Conservation (phyloP, 805 yeast species). For the Kregervanrija delftensis region DNA sequence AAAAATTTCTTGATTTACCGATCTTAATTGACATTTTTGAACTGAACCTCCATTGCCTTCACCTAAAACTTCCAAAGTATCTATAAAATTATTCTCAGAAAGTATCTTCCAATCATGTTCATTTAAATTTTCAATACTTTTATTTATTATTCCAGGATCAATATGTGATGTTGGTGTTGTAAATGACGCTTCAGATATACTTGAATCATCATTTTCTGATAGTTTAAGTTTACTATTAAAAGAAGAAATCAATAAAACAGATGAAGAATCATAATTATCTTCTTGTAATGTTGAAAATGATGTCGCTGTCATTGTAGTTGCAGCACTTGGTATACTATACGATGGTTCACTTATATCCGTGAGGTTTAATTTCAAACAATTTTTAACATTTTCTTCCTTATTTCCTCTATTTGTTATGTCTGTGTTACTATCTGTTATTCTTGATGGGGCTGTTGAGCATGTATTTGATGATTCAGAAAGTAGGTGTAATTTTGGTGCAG, state of each 20-base stretch:
- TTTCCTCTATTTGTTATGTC: not conserved
- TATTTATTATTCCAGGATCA: not conserved
- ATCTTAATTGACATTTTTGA: constrained; percentile 59
- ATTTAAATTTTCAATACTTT: constrained; percentile 26
- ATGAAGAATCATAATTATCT: constrained; percentile 1
- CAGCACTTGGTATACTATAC: constrained; percentile 7
- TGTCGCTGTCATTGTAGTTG: constrained; percentile 7
- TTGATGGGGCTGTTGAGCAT: constrained; percentile 1
- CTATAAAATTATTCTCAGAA: constrained; percentile 52
- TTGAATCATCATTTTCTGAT: constrained; percentile 2
- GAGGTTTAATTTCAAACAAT: not conserved
- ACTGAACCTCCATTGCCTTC: constrained; percentile 96
- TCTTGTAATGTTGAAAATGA: constrained; percentile 8
- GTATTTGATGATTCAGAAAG: not conserved
- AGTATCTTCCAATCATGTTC: constrained; percentile 70
- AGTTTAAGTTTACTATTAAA: constrained; percentile 3
- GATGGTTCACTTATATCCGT: not conserved
- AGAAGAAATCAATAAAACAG: constrained; percentile 2
- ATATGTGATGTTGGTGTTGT: constrained; percentile 1
- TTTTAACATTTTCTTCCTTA: not conserved
- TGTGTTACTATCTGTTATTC: constrained; percentile 1
- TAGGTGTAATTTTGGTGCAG: constrained; percentile 7
- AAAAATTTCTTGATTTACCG: constrained; percentile 54
- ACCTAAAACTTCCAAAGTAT: constrained; percentile 68
- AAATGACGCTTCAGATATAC: not conserved